These are phyloP conservation scores for Salvia splendens DNA, from an alignment of 257 asterid species.

Conservation along the genomic window DNA sequence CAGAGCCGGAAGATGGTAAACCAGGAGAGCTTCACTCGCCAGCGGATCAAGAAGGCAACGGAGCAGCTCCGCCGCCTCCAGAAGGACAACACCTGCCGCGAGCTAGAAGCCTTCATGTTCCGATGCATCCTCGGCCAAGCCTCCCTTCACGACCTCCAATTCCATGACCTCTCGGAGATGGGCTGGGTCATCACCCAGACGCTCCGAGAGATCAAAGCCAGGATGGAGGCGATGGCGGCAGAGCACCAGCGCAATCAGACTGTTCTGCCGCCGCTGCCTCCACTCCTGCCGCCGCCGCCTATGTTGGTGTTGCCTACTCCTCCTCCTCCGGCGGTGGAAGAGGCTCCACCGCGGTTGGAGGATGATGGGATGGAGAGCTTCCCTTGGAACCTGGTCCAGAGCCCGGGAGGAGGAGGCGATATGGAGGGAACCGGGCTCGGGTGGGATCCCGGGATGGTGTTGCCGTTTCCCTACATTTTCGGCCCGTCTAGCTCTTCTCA, in stretches of 20 bases:
- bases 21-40: constrained; percentile 45
- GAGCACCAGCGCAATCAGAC: background rate
- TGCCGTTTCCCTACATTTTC: constrained; percentile 33
- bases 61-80: constrained; percentile 37
- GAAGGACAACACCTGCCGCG: constrained; percentile 37
- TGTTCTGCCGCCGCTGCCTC: background rate
- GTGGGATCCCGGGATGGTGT: constrained; percentile 34
- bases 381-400: constrained; percentile 39
- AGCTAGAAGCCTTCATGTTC: constrained; percentile 35
- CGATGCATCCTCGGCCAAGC: constrained; percentile 16
- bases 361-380: constrained; percentile 28
- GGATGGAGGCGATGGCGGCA: constrained; percentile 23
- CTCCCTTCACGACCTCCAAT: constrained; percentile 14
- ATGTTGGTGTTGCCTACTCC: background rate
- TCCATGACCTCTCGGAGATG: constrained; percentile 36
- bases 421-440: constrained; percentile 14
- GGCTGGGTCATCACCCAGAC: constrained; percentile 28
- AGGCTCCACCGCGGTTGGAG: background rate
- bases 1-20: constrained; percentile 44
- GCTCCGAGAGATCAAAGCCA: constrained; percentile 26
- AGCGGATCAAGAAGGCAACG: constrained; percentile 41
- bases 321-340: background rate
- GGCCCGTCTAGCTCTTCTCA: background rate
- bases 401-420: constrained; percentile 20
- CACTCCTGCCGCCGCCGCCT: background rate